Base-by-base conservation (phyloP, 176 grass and related monocot genomes). In the Eleusine indica region DNA sequence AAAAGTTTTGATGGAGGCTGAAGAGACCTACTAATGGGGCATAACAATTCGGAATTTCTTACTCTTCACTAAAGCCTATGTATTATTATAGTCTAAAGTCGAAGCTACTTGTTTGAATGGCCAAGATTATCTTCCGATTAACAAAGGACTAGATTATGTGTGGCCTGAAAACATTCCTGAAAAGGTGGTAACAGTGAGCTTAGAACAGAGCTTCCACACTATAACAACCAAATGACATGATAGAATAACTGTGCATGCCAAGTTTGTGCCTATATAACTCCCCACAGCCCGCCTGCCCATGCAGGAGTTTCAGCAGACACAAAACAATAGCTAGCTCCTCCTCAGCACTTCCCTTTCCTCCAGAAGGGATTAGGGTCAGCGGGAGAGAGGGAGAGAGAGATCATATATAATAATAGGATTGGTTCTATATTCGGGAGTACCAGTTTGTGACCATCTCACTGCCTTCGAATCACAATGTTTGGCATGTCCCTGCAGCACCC, bases 401-500 rank as follows among this genome's bases (percentile, higher is more conserved):
- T 35, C 32, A 35, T 35, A 35, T 1, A 35, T 35, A 35, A 35
- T 35, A 35, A 35, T 35, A 35, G 32, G 32, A 35, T 54, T 54
- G 15, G 16, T 54, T 54, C 52, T 17, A 18, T 17, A 18, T 54
- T 54, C 6, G 52, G 17, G 1, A 51, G 3, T 51, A 51, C 48
- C 48, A 54, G 52, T 5, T 54, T 54, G 0, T 54, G 3, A 54
- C 6, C 6, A 54, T 54, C 52, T 18, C 16, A 43, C 16, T 54
- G 8, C 54, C 16, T 54, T 3, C 5, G 52, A 3, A 18, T 58
- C 19, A n/a, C 54, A n/a, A 54, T 54, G 54, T 18, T 18, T 58
- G 54, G 18, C 19, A 5, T 58, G 30, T 88, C 91, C 7, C 11
- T 91, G 40, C 69, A 94, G 3, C 88, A 94, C 15, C 91, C 91